Evolutionary conservation across 2,329 filamentous ascomycete genomes (phyloP).

Genomic region (Penicillium brasilianum): DNA sequence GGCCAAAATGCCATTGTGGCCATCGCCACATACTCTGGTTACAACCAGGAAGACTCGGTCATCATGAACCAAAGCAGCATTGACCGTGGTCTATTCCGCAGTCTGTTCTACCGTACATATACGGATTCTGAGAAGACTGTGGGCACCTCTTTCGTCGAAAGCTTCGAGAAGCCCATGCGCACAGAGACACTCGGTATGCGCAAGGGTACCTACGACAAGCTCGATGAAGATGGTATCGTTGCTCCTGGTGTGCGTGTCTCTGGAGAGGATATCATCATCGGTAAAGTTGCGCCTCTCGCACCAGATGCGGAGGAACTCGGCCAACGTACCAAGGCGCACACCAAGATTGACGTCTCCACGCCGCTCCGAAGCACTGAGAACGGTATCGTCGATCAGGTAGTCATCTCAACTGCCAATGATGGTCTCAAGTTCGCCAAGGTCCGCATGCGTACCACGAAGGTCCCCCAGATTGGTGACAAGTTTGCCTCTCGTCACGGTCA

Average conservation of each 20-base stretch:
- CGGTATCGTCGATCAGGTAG: conserved; percentile 91
- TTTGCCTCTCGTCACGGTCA: conserved; percentile 99
- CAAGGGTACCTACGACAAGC: conserved; percentile 94
- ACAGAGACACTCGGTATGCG: conserved; percentile 89
- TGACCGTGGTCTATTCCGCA: conserved; percentile 94
- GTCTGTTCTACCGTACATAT: conserved; percentile 96
- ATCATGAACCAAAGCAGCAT: conserved; percentile 99
- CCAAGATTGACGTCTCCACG: conserved; percentile 94
- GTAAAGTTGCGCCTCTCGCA: conserved; percentile 94
- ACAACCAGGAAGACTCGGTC: conserved; percentile 99
- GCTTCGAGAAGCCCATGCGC: conserved; percentile 93
- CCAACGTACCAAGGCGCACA: conserved; percentile 85
- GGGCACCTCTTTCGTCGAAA: conserved; percentile 88
- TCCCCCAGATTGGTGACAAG: conserved; percentile 98
- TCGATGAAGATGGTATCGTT: conserved; percentile 94
- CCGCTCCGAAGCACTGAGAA: conserved; percentile 94
- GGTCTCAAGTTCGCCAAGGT: conserved; percentile 97
- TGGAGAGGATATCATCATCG: conserved; percentile 98
- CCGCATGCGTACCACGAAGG: conserved; percentile 93
- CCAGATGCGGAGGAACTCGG: conserved; percentile 92
- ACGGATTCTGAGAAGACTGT: conserved; percentile 97
- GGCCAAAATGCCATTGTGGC: conserved; percentile 98
- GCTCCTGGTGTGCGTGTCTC: conserved; percentile 92
- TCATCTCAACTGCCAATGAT: conserved; percentile 93
- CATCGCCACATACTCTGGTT: conserved; percentile 95